Conservation (phyloP, 2,329 filamentous ascomycete genomes). For the Shiraia bambusicola region DNA sequence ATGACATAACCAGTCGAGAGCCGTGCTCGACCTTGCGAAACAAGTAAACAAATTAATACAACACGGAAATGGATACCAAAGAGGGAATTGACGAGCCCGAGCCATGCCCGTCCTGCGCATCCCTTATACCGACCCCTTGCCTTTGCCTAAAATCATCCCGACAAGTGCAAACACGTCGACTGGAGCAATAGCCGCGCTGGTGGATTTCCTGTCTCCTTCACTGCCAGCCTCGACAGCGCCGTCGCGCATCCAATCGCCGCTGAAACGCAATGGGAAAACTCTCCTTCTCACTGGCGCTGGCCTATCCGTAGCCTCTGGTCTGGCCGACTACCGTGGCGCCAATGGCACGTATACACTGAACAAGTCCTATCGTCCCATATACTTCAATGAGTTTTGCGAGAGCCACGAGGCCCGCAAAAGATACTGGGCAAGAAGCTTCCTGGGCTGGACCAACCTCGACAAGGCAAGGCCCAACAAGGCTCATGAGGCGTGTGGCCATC, state of each 20-base stretch:
- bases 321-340: slow-evolving; percentile 87
- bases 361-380: slow-evolving; percentile 86
- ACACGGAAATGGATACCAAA: neutral
- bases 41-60: neutral
- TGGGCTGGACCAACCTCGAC: slow-evolving; percentile 84
- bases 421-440: slow-evolving; percentile 93
- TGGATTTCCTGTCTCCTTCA: slow-evolving; percentile 67
- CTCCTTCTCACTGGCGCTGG: slow-evolving; percentile 79
- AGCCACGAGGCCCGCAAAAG: slow-evolving; percentile 84
- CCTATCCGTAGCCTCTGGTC: slow-evolving; percentile 86
- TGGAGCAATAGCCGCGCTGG: slow-evolving; percentile 75
- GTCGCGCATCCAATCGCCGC: slow-evolving; percentile 5
- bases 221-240: slow-evolving; percentile 5
- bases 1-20: slow-evolving; percentile 4
- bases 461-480: slow-evolving; percentile 77
- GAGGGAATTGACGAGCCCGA: neutral
- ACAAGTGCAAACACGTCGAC: slow-evolving; percentile 66
- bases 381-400: slow-evolving; percentile 82
- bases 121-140: slow-evolving; percentile 82
- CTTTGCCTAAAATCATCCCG: slow-evolving; percentile 74
- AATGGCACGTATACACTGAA: slow-evolving; percentile 93
- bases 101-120: slow-evolving; percentile 76
- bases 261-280: slow-evolving; percentile 53
- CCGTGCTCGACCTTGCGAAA: slow-evolving; percentile 3
- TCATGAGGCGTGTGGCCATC: slow-evolving; percentile 73